These are phyloP conservation scores for Penicillium cosmopolitanum DNA, from an alignment of 495 filamentous ascomycete species.

Conservation along the genomic window DNA sequence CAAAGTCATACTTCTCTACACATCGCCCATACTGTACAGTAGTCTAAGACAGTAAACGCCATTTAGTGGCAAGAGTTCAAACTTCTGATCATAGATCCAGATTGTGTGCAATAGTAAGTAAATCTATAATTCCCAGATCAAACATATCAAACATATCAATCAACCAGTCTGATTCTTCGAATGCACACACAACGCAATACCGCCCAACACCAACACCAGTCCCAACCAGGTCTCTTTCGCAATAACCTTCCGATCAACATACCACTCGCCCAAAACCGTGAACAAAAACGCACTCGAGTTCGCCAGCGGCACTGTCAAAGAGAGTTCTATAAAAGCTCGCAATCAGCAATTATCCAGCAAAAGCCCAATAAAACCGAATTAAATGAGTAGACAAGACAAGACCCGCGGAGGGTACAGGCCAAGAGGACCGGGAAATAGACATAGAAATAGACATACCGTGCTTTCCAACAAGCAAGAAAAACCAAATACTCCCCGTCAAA, in stretches of 20 bases:
- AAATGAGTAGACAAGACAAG: too few relatives aligned
- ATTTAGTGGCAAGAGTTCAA: not conserved
- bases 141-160: not conserved
- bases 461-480: slow-evolving; percentile 91
- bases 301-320: slow-evolving; percentile 90
- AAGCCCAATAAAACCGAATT: not conserved
- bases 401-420: too few relatives aligned
- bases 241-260: slow-evolving; percentile 87
- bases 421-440: not conserved
- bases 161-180: slow-evolving; percentile 44
- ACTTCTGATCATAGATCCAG: not conserved
- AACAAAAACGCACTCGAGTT: slow-evolving; percentile 95
- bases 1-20: too few relatives aligned
- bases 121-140: not conserved
- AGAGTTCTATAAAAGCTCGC: slow-evolving; percentile 64
- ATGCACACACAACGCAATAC: slow-evolving; percentile 86
- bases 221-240: slow-evolving; percentile 87
- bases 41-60: not conserved
- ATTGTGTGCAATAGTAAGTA: not conserved
- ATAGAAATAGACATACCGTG: slow-evolving; percentile 65
- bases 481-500: slow-evolving; percentile 95
- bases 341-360: not conserved
- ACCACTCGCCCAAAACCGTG: slow-evolving; percentile 95
- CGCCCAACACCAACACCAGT: slow-evolving; percentile 77
- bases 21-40: too few relatives aligned